These are phyloP conservation scores for Roridomyces roridus DNA, from an alignment of 768 basidiomycete species.

Conservation along the genomic window DNA sequence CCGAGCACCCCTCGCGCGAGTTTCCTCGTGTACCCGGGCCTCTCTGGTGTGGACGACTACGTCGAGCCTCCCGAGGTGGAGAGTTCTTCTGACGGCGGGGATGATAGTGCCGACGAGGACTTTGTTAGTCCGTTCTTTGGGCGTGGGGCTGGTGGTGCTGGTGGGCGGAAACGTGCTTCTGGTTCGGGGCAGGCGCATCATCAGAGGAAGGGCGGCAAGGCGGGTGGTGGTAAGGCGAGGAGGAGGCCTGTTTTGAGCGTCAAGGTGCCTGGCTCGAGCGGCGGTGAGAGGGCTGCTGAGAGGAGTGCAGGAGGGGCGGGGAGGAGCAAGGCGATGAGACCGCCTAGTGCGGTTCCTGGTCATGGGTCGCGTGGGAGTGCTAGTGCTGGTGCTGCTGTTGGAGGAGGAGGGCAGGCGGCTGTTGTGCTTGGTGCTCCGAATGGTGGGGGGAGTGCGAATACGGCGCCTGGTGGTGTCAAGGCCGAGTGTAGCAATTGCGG, in stretches of 20 bases:
- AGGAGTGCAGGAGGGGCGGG: no score
- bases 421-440: no score
- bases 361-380: no score
- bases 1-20: no score
- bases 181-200: background rate
- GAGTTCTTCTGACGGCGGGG: conserved; percentile 17
- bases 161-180: background rate
- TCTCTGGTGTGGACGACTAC: background rate
- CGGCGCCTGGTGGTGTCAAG: conserved; percentile 65
- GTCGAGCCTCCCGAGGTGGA: background rate
- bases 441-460: conserved; percentile 32
- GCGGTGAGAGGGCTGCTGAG: conserved; percentile 5
- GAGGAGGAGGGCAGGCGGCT: no score
- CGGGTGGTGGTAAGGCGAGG: background rate
- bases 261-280: conserved; percentile 3
- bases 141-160: no score
- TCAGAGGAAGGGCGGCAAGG: background rate
- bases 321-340: conserved; percentile 10
- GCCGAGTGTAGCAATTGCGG: conserved; percentile 90
- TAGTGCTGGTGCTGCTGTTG: no score
- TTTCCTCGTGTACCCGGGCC: no score
- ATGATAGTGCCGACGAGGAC: conserved; percentile 19
- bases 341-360: no score
- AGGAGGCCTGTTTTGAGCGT: conserved; percentile 18
- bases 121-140: background rate